A percentile compares a stretch with the other conserved stretches of the same genome.
These are phyloP conservation scores for Phaeodactylum tricornutum DNA, from an alignment of 108 stramenopile genomes.

Conservation along the genomic window DNA sequence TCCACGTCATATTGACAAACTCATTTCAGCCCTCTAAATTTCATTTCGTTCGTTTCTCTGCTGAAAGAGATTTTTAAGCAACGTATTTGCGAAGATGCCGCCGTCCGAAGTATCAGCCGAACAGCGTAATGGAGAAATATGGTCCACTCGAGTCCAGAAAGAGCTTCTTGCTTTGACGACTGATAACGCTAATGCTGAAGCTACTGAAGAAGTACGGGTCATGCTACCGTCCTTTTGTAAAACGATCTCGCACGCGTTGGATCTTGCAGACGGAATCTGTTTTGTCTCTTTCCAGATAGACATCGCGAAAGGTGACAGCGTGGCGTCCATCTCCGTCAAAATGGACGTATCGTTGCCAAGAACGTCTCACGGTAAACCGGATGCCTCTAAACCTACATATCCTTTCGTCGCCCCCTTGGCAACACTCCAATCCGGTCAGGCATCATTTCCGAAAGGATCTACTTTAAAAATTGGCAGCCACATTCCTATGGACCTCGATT, in stretches of 20 bases:
- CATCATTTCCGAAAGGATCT: conserved; percentile 43
- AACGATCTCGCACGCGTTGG: conserved; percentile 47
- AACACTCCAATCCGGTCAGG: conserved; percentile 42
- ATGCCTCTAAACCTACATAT: conserved; percentile 41
- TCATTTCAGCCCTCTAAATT: too few species aligned
- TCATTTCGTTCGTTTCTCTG: too few species aligned
- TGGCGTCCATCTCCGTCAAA: not conserved
- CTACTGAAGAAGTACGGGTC: conserved; percentile 15
- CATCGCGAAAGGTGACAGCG: conserved; percentile 17
- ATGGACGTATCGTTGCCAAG: conserved; percentile 56
- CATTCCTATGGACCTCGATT: conserved; percentile 71
- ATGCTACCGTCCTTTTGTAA: conserved; percentile 68
- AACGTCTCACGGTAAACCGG: conserved; percentile 29
- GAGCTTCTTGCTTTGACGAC: conserved; percentile 73
- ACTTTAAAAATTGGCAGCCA: conserved; percentile 56
- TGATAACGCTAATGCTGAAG: conserved; percentile 50
- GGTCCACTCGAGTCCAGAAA: conserved; percentile 76
- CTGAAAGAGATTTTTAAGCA: too few species aligned
- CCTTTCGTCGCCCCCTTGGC: conserved; percentile 73
- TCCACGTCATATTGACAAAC: too few species aligned
- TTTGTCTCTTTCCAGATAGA: conserved; percentile 59
- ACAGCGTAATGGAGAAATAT: conserved; percentile 62
- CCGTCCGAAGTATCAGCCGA: too few species aligned
- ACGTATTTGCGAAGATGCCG: too few species aligned
- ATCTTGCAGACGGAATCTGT: conserved; percentile 64